A percentile compares a stretch with the other conserved stretches of the same genome.
These are phyloP conservation scores for Setomelanomma holmii DNA, from an alignment of 2,329 filamentous ascomycete species.

Conservation along the genomic window DNA sequence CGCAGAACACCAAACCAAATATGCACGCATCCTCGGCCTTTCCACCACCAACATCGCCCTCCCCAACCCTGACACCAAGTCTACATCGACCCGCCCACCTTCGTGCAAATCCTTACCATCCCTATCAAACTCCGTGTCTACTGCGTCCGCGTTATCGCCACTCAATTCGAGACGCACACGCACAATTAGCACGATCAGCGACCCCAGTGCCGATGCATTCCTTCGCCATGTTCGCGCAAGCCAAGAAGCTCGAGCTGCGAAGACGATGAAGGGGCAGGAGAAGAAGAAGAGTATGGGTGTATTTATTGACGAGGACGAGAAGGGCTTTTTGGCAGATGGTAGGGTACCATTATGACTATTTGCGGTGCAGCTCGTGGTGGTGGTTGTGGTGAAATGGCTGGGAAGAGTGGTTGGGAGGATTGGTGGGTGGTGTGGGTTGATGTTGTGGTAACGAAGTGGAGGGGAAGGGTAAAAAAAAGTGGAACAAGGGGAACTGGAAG, in stretches of 20 bases:
- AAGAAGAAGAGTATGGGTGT: background rate
- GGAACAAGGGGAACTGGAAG: background rate
- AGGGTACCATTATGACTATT: background rate
- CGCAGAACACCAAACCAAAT: background rate
- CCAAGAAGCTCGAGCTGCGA: conserved; percentile 12
- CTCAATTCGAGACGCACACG: background rate
- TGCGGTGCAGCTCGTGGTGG: too few species aligned
- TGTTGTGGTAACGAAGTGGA: too few species aligned
- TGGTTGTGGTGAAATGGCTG: too few species aligned
- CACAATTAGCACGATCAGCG: background rate
- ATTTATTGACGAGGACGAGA: background rate
- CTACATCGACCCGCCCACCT: background rate
- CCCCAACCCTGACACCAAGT: background rate
- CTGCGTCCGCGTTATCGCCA: background rate
- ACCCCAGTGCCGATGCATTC: conserved; percentile 13
- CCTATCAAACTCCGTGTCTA: background rate
- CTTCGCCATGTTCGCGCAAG: conserved; percentile 20
- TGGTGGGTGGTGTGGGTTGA: too few species aligned
- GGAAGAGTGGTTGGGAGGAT: too few species aligned
- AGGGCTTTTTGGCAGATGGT: background rate
- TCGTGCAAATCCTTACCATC: background rate
- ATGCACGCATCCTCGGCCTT: background rate
- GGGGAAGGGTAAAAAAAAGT: too few species aligned
- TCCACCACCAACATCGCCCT: background rate
- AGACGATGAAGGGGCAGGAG: background rate